A percentile compares a stretch with the other conserved stretches of the same genome.
phyloP scores from a whole-genome alignment of 495 filamentous ascomycete species.

The Penicillium fimorum region DNA sequence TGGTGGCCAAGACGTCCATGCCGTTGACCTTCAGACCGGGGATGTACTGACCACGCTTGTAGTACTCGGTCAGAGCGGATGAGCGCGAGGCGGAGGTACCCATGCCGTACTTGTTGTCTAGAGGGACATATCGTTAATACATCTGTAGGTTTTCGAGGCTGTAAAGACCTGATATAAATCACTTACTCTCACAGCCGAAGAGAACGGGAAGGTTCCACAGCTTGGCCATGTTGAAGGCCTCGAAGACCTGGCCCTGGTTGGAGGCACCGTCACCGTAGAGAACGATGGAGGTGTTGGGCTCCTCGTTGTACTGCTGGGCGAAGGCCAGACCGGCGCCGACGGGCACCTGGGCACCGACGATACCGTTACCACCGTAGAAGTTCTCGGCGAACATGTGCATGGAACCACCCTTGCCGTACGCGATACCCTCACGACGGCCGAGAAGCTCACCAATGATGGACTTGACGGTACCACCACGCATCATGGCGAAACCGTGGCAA shows the following conservation, averaged over 20 bases:
- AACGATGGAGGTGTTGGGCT: conserved; percentile 79
- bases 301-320: conserved; percentile 88
- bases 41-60: conserved; percentile 99
- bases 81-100: conserved; percentile 93
- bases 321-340: conserved; percentile 96
- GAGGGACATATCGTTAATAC: conserved; percentile 15
- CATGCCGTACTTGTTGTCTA: conserved; percentile 99
- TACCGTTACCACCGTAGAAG: conserved; percentile 98
- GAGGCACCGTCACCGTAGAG: conserved; percentile 96
- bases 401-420: conserved; percentile 96
- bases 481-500: conserved; percentile 96
- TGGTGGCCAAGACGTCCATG: conserved; percentile 98
- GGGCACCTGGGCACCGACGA: conserved; percentile 97
- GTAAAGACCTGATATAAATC: background rate
- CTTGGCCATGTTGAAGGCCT: conserved; percentile 99
- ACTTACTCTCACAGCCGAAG: conserved; percentile 96
- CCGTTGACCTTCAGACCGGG: conserved; percentile 98
- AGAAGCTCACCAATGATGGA: conserved; percentile 96
- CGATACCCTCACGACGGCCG: conserved; percentile 91
- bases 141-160: background rate
- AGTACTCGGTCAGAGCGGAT: conserved; percentile 96
- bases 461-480: conserved; percentile 90
- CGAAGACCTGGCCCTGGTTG: conserved; percentile 99
- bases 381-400: conserved; percentile 99
- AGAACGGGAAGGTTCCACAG: conserved; percentile 94